Conservation (phyloP, 73 alveolate genomes). For the Diophrys sp. region DNA sequence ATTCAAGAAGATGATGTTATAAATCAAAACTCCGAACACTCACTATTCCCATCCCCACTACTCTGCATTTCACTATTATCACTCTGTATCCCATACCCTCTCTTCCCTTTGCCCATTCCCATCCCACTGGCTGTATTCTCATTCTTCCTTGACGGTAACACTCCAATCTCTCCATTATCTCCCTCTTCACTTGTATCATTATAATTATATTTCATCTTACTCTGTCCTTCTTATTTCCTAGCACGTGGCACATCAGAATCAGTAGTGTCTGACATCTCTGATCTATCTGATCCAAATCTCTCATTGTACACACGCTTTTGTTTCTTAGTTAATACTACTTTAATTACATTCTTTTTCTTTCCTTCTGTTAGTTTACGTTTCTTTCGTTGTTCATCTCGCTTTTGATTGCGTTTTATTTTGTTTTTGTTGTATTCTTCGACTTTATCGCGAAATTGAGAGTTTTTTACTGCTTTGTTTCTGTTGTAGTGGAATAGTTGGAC, state of each 20-base stretch:
- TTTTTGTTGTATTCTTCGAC: neutral
- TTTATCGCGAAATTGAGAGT: neutral
- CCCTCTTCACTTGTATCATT: neutral
- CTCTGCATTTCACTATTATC: too few species aligned
- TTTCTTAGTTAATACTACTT: neutral
- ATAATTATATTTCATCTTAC: neutral
- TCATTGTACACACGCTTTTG: neutral
- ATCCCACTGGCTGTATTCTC: neutral
- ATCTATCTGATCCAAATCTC: neutral
- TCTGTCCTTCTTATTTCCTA: neutral
- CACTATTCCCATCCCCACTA: neutral
- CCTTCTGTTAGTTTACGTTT: too few species aligned
- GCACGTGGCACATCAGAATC: neutral
- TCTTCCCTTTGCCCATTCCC: neutral
- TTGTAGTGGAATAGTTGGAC: neutral
- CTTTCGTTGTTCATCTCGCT: too few species aligned
- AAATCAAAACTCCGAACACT: neutral
- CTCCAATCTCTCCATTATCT: neutral
- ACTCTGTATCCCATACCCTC: too few species aligned
- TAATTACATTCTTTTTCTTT: too few species aligned
- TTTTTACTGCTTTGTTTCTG: neutral
- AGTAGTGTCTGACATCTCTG: neutral
- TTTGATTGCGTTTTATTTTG: neutral
- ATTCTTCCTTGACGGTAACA: neutral
- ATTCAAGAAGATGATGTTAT: too few species aligned